A percentile compares a stretch with the other conserved stretches of the same genome.
Evolutionary conservation across 2,329 filamentous ascomycete species (phyloP).

Genomic region (Arthrinium phaeospermum): DNA sequence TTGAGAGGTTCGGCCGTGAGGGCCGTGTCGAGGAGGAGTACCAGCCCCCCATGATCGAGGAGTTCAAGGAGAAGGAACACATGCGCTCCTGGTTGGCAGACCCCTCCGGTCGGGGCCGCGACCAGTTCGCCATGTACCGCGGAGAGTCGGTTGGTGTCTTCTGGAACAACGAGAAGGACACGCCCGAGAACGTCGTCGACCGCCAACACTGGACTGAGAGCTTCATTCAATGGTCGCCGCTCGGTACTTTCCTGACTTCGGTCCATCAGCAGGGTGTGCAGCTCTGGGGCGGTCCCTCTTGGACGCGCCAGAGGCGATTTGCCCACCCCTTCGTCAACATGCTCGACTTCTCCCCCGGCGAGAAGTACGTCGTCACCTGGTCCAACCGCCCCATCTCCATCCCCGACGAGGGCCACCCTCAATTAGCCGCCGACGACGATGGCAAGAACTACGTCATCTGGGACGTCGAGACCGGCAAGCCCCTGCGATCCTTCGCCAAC

Average conservation of each 20-base stretch:
- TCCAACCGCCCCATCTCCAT: slow-evolving; percentile 92
- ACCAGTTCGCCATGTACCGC: slow-evolving; percentile 95
- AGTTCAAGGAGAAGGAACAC: slow-evolving; percentile 92
- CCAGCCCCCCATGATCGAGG: slow-evolving; percentile 77
- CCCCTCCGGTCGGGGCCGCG: slow-evolving; percentile 76
- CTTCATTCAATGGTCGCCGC: slow-evolving; percentile 97
- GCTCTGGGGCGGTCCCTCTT: slow-evolving; percentile 90
- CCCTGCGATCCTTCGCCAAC: slow-evolving; percentile 91
- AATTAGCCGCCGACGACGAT: slow-evolving; percentile 89
- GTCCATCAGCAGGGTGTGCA: slow-evolving; percentile 97
- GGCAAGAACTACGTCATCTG: slow-evolving; percentile 99
- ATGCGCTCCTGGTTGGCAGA: slow-evolving; percentile 93
- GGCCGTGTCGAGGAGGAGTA: slow-evolving; percentile 94
- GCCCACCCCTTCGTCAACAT: slow-evolving; percentile 95
- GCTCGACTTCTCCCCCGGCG: slow-evolving; percentile 90
- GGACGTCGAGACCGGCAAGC: slow-evolving; percentile 89
- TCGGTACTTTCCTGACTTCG: slow-evolving; percentile 91
- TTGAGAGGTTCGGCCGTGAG: slow-evolving; percentile 94
- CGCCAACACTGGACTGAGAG: slow-evolving; percentile 97
- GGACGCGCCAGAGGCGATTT: slow-evolving; percentile 91
- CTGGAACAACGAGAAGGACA: slow-evolving; percentile 97
- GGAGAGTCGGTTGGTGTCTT: slow-evolving; percentile 91
- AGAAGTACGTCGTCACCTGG: slow-evolving; percentile 96
- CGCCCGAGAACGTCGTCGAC: slow-evolving; percentile 87
- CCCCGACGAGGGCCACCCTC: slow-evolving; percentile 82